phyloP scores from a whole-genome alignment of 2,329 filamentous ascomycete species.

The Fusarium sambucinum region DNA sequence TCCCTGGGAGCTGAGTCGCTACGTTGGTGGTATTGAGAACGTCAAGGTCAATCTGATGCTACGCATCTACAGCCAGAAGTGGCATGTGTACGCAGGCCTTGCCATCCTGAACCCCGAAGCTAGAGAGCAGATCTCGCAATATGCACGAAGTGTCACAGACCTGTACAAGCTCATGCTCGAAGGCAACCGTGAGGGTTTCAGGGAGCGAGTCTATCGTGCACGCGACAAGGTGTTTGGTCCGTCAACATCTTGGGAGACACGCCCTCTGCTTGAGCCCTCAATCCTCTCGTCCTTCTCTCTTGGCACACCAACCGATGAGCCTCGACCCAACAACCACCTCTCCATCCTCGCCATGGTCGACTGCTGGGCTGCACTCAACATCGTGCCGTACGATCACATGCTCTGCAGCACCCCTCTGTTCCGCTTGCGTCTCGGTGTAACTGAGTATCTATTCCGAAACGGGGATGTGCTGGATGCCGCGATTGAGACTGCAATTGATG shows the following conservation, averaged over 20 bases:
- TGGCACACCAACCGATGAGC: conserved; percentile 72
- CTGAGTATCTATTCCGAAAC: conserved; percentile 93
- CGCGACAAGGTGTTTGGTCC: conserved; percentile 83
- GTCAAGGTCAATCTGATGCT: conserved; percentile 99
- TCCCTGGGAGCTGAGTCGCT: conserved; percentile 96
- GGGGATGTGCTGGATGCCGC: conserved; percentile 83
- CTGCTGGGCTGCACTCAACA: conserved; percentile 94
- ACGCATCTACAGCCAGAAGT: conserved; percentile 98
- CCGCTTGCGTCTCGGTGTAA: conserved; percentile 95
- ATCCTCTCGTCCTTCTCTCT: conserved; percentile 91
- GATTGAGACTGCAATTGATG: conserved; percentile 86
- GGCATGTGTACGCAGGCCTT: conserved; percentile 98
- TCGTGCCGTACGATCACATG: conserved; percentile 99
- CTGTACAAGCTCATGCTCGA: conserved; percentile 97
- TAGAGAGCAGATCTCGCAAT: conserved; percentile 92
- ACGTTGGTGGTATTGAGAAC: conserved; percentile 97
- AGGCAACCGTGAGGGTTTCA: conserved; percentile 80
- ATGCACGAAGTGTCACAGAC: conserved; percentile 90
- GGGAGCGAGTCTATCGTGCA: conserved; percentile 73
- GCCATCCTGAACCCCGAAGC: conserved; percentile 97
- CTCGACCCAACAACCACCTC: conserved; percentile 90
- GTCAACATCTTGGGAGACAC: conserved; percentile 67
- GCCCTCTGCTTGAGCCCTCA: conserved; percentile 81
- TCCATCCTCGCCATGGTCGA: conserved; percentile 96
- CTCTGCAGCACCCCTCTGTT: conserved; percentile 98